Base-by-base conservation (phyloP, 495 filamentous ascomycete species). In the Penicilliopsis zonata region DNA sequence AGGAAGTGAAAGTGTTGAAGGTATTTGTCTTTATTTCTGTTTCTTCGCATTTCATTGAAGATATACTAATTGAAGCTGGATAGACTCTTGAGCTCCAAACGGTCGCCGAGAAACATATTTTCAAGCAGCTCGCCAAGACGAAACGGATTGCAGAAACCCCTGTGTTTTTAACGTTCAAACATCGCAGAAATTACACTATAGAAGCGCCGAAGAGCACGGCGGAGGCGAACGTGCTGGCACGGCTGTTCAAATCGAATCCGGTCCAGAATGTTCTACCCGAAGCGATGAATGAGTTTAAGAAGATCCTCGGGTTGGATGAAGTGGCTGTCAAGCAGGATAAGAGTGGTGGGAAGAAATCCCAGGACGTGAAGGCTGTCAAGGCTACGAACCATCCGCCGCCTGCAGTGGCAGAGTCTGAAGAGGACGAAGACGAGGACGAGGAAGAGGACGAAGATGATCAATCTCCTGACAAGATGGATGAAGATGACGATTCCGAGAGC, bases 1-100 rank as follows among this genome's bases (percentile, higher is more conserved):
- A 67, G 30, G 87, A 94, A 57, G 65, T 86, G 25, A 59, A 70
- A 17, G 78, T 76, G 19, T 51, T 92, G 36, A 95, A 93, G 72
- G 77, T 80, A 48, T 28, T 23, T 23, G 25, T 50, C n/a, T 36
- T 5, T 10, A 26, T 24, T 14, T 32, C 27, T 8, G 3, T 30
- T 10, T 29, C 17, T 31, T 25, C 16, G 17, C 17, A 20, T 30
- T 28, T 37, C 28, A 32, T 18, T 18, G 8, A 3, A 19, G 2
- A 23, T 23, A 6, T 23, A 10, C 10, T 10, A 6, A 23, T 23
- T 6, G 21, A 23, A 6, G 5, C 26, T 5, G 28, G 18, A 28
- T 33, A 72, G 67, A 49, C 48, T 20, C 68, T 95, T 18, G 76
- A 94, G 42, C 64, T 84, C 13, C 57, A 65, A 2, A 61, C 55